Evolutionary conservation across 257 asterid species (phyloP).

Genomic region (Gynochthodes officinalis): DNA sequence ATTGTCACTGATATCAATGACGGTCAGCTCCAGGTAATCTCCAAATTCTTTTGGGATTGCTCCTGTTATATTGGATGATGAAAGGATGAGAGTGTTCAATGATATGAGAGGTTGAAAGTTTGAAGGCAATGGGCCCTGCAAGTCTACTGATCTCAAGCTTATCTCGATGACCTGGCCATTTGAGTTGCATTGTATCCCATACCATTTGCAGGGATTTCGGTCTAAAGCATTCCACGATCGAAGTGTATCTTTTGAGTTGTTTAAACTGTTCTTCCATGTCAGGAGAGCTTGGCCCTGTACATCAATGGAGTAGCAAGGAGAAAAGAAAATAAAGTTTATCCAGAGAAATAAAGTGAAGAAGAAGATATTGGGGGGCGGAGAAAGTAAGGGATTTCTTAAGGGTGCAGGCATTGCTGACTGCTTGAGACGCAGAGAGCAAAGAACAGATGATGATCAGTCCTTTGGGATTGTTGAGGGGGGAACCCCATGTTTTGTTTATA

Average conservation of each 20-base stretch:
- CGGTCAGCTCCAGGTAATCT: constrained; percentile 44
- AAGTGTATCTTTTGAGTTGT: constrained; percentile 37
- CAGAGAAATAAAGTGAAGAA: constrained; percentile 21
- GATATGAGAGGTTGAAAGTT: constrained; percentile 50
- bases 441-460: constrained; percentile 30
- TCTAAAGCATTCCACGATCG: constrained; percentile 55
- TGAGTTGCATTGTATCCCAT: constrained; percentile 64
- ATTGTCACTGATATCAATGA: constrained; percentile 69
- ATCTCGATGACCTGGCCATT: constrained; percentile 54
- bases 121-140: constrained; percentile 82
- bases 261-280: constrained; percentile 63
- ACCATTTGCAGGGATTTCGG: constrained; percentile 70
- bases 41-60: constrained; percentile 70
- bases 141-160: constrained; percentile 52
- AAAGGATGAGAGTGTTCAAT: constrained; percentile 54
- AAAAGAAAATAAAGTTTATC: constrained; percentile 31
- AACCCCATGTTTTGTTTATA: constrained; percentile 81
- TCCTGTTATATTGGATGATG: constrained; percentile 82
- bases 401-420: constrained; percentile 59
- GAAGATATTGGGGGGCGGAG: constrained; percentile 8
- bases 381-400: constrained; percentile 31
- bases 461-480: constrained; percentile 64
- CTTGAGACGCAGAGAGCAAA: constrained; percentile 25
- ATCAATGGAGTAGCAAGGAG: constrained; percentile 48
- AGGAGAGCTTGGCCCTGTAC: constrained; percentile 64